These are phyloP conservation scores for Penicillium sp. DNA, from an alignment of 2,329 filamentous ascomycete genomes.

Conservation along the genomic window DNA sequence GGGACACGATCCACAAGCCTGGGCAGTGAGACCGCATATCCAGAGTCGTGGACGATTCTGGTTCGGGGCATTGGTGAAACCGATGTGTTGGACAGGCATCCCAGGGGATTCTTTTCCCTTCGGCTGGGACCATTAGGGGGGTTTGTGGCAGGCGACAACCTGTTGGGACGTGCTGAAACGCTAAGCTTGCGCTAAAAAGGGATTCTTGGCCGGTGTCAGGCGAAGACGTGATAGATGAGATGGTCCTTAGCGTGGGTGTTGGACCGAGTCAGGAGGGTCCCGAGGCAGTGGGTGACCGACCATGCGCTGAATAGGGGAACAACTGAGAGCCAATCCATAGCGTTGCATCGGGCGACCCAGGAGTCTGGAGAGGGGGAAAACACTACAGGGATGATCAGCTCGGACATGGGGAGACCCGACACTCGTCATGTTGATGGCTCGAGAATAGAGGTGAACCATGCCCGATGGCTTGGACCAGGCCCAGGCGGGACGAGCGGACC, in stretches of 20 bases:
- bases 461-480: too few species aligned
- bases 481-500: too few species aligned
- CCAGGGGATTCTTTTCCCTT: neutral
- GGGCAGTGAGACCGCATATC: neutral
- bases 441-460: too few species aligned
- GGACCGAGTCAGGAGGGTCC: neutral
- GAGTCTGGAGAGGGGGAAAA: neutral
- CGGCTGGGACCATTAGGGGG: neutral
- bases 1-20: neutral
- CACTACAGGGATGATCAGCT: neutral
- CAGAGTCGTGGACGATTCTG: neutral
- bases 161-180: neutral
- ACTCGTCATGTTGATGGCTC: neutral
- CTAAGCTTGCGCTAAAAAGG: neutral
- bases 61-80: neutral
- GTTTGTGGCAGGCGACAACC: neutral
- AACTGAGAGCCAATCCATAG: neutral
- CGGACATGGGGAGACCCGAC: neutral
- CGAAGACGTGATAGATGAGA: neutral
- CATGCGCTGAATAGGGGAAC: neutral
- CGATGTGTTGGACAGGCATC: neutral
- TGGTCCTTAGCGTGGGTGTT: neutral
- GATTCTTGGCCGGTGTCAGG: neutral
- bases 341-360: constrained; percentile 3
- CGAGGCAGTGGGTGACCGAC: neutral